These are phyloP conservation scores for Plantago elongata DNA, from an alignment of 257 asterid genomes.

Conservation along the genomic window DNA sequence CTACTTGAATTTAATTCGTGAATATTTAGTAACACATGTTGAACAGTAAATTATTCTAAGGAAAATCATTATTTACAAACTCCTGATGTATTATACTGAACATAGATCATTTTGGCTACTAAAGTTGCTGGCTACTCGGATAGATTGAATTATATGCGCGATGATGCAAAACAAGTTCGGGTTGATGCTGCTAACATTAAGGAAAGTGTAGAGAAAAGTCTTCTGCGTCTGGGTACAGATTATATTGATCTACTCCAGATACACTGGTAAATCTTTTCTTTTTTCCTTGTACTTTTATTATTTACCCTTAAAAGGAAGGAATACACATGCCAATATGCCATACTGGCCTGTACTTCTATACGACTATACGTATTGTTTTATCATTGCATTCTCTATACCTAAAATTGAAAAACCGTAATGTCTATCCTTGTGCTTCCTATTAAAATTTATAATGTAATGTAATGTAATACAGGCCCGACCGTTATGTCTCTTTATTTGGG, in stretches of 20 bases:
- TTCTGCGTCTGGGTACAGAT: conserved; percentile 82
- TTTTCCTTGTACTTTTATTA: background rate
- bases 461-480: conserved; percentile 69
- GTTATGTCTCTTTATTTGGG: conserved; percentile 81
- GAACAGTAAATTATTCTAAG: too few species aligned
- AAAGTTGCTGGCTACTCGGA: conserved; percentile 91
- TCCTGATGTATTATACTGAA: conserved; percentile 7
- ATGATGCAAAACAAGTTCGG: conserved; percentile 45
- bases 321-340: too few species aligned
- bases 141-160: conserved; percentile 52
- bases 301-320: too few species aligned
- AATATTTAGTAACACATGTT: background rate
- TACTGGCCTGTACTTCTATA: too few species aligned
- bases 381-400: too few species aligned
- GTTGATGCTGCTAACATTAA: conserved; percentile 89
- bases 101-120: conserved; percentile 84
- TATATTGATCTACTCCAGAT: conserved; percentile 93
- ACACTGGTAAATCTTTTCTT: conserved; percentile 60
- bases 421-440: conserved; percentile 4
- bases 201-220: conserved; percentile 96
- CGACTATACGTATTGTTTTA: too few species aligned
- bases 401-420: background rate
- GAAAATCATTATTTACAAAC: background rate
- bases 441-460: conserved; percentile 10
- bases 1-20: background rate